These are phyloP conservation scores for Protomyces inundatus DNA, from an alignment of 1,139 yeast genomes.

Conservation along the genomic window DNA sequence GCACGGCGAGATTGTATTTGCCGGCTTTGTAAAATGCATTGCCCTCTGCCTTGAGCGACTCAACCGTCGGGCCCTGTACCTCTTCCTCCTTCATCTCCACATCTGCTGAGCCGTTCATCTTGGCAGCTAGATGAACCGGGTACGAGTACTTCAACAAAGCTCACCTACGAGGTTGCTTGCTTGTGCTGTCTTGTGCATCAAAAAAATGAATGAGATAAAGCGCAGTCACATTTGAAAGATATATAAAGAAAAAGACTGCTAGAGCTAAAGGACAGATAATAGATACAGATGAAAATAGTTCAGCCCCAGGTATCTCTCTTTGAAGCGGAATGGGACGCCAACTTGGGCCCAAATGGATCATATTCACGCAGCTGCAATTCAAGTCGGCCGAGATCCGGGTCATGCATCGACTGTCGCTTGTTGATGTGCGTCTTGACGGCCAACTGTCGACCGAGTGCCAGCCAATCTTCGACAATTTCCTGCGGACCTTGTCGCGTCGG, in stretches of 20 bases:
- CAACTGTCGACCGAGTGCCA: conserved; percentile 1
- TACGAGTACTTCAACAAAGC: too few species aligned
- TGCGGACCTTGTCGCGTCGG: not conserved
- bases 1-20: conserved; percentile 40
- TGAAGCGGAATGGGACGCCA: too few species aligned
- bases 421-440: not conserved
- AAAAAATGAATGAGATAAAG: too few species aligned
- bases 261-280: too few species aligned
- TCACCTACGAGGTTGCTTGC: too few species aligned
- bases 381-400: not conserved
- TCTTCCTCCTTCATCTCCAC: not conserved
- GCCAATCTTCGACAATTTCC: conserved; percentile 18
- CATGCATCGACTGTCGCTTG: not conserved
- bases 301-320: too few species aligned
- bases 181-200: too few species aligned
- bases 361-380: not conserved
- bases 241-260: too few species aligned
- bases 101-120: too few species aligned
- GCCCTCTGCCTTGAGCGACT: conserved; percentile 40
- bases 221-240: too few species aligned
- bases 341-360: not conserved
- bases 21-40: conserved; percentile 42
- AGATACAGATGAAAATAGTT: too few species aligned
- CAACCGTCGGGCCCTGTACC: conserved; percentile 33
- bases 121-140: too few species aligned